phyloP scores from a whole-genome alignment of 208 protist species.

The Trypanosomatidae sp. region DNA sequence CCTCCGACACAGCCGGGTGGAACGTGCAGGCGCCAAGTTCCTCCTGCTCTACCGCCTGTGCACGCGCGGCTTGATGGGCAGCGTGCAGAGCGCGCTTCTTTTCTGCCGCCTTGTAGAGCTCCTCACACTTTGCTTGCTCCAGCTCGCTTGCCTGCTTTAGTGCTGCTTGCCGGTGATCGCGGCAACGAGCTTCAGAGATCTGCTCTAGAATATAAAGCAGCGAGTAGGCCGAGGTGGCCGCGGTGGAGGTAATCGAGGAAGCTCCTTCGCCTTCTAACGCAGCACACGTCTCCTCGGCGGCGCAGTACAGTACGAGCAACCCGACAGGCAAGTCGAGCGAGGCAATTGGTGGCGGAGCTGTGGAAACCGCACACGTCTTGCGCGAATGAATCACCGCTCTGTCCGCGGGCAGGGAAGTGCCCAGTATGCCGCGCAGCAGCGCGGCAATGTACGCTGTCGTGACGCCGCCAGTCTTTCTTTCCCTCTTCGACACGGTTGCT shows the following conservation, averaged over 20 bases:
- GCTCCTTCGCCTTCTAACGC: not conserved
- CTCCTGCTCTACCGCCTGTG: slow-evolving; percentile 19
- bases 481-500: not conserved
- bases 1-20: slow-evolving; percentile 33
- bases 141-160: slow-evolving; percentile 20
- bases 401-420: not conserved
- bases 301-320: slow-evolving; percentile 47
- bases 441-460: slow-evolving; percentile 3
- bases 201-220: slow-evolving; percentile 35
- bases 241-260: not conserved
- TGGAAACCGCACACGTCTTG: not conserved
- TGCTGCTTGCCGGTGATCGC: slow-evolving; percentile 16
- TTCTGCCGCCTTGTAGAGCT: slow-evolving; percentile 22
- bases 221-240: slow-evolving; percentile 7
- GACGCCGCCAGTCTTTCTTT: slow-evolving; percentile 1
- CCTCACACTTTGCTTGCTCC: slow-evolving; percentile 22
- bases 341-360: not conserved
- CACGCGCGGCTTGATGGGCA: slow-evolving; percentile 10
- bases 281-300: slow-evolving; percentile 29
- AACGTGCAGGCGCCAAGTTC: slow-evolving; percentile 57
- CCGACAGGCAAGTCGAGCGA: slow-evolving; percentile 43
- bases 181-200: slow-evolving; percentile 19
- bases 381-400: not conserved
- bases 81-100: slow-evolving; percentile 8
- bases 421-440: slow-evolving; percentile 7